Conservation (phyloP, 2,329 filamentous ascomycete species). For the Aureobasidium sp. region DNA sequence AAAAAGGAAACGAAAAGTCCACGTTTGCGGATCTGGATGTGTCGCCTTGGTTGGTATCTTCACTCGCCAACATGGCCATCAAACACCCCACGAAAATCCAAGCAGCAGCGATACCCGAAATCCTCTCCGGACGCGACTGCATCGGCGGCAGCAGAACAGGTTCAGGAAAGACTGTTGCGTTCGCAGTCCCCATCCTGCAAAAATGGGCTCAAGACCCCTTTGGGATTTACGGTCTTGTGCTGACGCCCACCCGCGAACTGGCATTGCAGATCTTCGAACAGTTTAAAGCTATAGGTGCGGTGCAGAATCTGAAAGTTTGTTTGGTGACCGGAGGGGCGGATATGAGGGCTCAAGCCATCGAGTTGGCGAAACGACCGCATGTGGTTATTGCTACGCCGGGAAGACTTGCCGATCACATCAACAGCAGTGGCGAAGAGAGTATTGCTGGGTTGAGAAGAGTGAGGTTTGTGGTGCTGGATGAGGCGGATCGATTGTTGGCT, state of each 20-base stretch:
- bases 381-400: conserved; percentile 92
- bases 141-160: conserved; percentile 92
- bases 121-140: conserved; percentile 83
- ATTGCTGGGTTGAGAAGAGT: conserved; percentile 72
- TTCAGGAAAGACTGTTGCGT: conserved; percentile 95
- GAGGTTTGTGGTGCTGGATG: conserved; percentile 84
- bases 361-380: conserved; percentile 74
- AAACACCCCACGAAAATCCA: conserved; percentile 87
- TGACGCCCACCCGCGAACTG: conserved; percentile 87
- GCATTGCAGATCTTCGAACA: conserved; percentile 96
- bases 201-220: conserved; percentile 88
- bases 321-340: conserved; percentile 90
- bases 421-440: conserved; percentile 84
- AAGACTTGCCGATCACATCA: conserved; percentile 86
- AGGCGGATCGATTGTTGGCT: conserved; percentile 83
- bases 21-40: conserved; percentile 29
- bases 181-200: conserved; percentile 89
- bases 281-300: conserved; percentile 83
- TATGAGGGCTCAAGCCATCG: conserved; percentile 84
- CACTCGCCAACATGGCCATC: conserved; percentile 72
- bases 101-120: conserved; percentile 84
- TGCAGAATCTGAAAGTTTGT: conserved; percentile 77
- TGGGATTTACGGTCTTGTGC: conserved; percentile 80
- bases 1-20: conserved; percentile 22
- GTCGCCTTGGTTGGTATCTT: conserved; percentile 69